Percentiles rank a stretch among this genome's conserved stretches.
Conservation (phyloP, 441 rosid species). For the Erodium texanum region DNA sequence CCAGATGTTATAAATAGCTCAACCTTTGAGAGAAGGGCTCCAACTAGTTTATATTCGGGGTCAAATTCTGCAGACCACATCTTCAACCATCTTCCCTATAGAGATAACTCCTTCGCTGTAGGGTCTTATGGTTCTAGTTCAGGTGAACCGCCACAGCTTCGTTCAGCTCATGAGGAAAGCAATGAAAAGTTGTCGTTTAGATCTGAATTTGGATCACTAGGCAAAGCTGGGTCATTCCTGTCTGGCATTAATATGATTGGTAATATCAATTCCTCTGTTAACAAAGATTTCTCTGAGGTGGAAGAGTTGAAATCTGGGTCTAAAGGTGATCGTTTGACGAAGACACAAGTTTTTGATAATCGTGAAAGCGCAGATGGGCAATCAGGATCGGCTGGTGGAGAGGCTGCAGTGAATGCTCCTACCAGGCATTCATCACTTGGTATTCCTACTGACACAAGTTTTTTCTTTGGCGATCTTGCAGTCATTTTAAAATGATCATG, state of each 20-base stretch:
- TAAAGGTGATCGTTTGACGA: constrained; percentile 25
- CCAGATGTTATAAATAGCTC: constrained; percentile 26
- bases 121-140: constrained; percentile 39
- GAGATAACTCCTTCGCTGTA: constrained; percentile 33
- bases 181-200: no score
- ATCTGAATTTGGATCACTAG: no score
- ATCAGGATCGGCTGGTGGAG: constrained; percentile 28
- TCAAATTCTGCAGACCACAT: constrained; percentile 25
- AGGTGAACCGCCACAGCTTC: constrained; percentile 23
- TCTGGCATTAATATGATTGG: no score
- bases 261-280: no score
- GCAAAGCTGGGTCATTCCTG: no score
- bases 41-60: constrained; percentile 25
- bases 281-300: constrained; percentile 27
- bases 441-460: no score
- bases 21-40: constrained; percentile 28
- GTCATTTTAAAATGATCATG: neutral
- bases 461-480: no score
- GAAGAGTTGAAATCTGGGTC: constrained; percentile 27
- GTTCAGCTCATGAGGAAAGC: constrained; percentile 20
- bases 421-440: constrained; percentile 41
- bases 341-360: constrained; percentile 30
- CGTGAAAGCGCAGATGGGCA: constrained; percentile 34
- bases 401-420: constrained; percentile 22
- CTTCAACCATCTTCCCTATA: constrained; percentile 27